phyloP scores from a whole-genome alignment of 1,284 basidiomycete genomes.

The Exobasidium rhododendri region DNA sequence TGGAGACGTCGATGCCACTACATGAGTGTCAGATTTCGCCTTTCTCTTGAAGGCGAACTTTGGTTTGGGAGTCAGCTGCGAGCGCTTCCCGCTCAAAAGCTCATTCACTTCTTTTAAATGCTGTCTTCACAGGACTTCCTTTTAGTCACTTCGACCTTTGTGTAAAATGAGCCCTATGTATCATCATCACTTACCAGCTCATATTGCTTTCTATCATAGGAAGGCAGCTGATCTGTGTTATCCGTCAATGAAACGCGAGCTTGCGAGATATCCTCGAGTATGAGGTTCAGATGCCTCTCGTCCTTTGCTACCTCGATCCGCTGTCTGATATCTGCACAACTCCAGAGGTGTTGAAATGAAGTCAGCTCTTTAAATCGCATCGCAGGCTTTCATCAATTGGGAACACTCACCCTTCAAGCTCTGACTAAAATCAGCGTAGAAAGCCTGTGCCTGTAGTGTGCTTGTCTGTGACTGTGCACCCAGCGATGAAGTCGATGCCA shows the following conservation, averaged over 20 bases:
- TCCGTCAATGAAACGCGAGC: neutral
- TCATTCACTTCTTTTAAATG: conserved; percentile 8
- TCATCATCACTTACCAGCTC: neutral
- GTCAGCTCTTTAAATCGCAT: neutral
- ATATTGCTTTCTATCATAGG: conserved; percentile 1
- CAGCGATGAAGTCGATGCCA: conserved; percentile 12
- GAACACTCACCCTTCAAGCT: neutral
- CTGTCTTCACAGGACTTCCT: neutral
- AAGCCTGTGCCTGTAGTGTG: conserved; percentile 3
- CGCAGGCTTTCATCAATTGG: neutral
- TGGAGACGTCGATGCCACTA: neutral
- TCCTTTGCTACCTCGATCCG: neutral
- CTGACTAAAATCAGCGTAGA: conserved; percentile 10
- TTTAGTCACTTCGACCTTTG: too few relatives aligned
- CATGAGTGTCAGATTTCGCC: neutral
- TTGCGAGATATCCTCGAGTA: neutral
- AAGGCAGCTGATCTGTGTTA: conserved; percentile 1
- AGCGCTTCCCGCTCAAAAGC: neutral
- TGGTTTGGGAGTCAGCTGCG: conserved; percentile 2
- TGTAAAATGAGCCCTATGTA: neutral
- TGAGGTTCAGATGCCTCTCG: neutral
- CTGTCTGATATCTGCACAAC: conserved; percentile 1
- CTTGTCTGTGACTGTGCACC: neutral
- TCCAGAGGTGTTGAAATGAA: neutral
- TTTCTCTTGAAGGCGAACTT: conserved; percentile 8